Conservation (phyloP, 1,284 basidiomycete genomes). For the Irpex lacteus region DNA sequence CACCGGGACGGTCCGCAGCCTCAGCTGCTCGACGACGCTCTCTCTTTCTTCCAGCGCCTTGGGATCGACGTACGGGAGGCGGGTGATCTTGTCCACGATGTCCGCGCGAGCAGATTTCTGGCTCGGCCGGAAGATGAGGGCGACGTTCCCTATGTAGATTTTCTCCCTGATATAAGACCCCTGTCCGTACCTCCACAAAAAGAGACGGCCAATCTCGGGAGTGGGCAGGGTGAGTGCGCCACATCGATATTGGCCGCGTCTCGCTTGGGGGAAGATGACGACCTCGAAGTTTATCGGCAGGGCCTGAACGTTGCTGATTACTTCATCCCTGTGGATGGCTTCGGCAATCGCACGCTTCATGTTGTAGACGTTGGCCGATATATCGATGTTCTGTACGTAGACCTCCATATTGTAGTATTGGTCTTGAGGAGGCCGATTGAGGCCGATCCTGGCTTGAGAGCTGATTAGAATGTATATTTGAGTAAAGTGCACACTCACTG, state of each 20-base stretch:
- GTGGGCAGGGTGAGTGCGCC: constrained; percentile 50
- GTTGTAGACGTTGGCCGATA: background rate
- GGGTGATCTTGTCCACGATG: constrained; percentile 38
- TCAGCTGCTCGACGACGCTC: constrained; percentile 28
- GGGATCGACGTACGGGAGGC: constrained; percentile 46
- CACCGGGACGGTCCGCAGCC: constrained; percentile 28
- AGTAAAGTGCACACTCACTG: background rate
- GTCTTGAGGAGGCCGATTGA: background rate
- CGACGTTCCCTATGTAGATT: constrained; percentile 28
- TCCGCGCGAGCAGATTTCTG: constrained; percentile 28
- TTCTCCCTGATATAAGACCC: background rate
- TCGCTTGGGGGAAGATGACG: constrained; percentile 36
- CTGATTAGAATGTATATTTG: background rate
- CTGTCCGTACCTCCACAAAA: constrained; percentile 43
- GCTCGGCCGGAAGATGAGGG: constrained; percentile 34
- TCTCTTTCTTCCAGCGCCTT: constrained; percentile 26
- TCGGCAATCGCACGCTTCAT: constrained; percentile 7
- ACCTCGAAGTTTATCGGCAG: constrained; percentile 49
- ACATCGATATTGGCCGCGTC: constrained; percentile 27
- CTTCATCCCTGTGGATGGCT: constrained; percentile 32
- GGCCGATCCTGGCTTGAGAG: background rate
- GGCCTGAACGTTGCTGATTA: constrained; percentile 31
- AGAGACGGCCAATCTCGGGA: constrained; percentile 33
- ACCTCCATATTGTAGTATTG: constrained; percentile 5
- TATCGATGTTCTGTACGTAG: background rate